A percentile compares a stretch with the other conserved stretches of the same genome.
These are phyloP conservation scores for Boletus eberwhitei DNA, from an alignment of 768 basidiomycete genomes.

Conservation along the genomic window DNA sequence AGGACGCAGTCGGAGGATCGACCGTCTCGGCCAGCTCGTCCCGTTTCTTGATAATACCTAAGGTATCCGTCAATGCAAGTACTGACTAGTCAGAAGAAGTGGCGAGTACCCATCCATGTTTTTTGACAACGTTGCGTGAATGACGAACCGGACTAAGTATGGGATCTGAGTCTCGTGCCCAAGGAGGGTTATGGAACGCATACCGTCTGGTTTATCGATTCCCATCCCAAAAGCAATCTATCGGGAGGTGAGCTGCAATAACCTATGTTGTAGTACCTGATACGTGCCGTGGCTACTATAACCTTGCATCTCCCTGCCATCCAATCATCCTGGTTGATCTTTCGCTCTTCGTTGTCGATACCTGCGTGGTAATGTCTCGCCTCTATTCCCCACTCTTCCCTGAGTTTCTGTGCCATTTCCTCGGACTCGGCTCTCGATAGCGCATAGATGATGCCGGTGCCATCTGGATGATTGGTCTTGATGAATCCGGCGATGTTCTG, in stretches of 20 bases:
- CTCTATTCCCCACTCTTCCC: slow-evolving; percentile 51
- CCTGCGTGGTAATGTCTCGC: slow-evolving; percentile 87
- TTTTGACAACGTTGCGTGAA: slow-evolving; percentile 81
- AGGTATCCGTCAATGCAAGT: slow-evolving; percentile 2
- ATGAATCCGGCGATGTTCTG: slow-evolving; percentile 72
- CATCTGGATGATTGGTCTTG: slow-evolving; percentile 46
- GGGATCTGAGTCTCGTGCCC: not conserved
- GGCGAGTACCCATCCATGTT: slow-evolving; percentile 73
- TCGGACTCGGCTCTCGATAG: slow-evolving; percentile 72
- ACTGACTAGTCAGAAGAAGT: not conserved
- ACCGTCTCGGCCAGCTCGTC: slow-evolving; percentile 93
- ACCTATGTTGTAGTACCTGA: not conserved
- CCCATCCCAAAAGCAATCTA: slow-evolving; percentile 98
- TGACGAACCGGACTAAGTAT: slow-evolving; percentile 79
- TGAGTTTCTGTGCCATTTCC: slow-evolving; percentile 66
- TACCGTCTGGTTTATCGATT: slow-evolving; percentile 82
- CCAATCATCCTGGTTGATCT: slow-evolving; percentile 67
- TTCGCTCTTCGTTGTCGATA: slow-evolving; percentile 61
- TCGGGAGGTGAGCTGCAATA: not conserved
- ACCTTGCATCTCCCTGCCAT: slow-evolving; percentile 66
- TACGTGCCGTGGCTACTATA: slow-evolving; percentile 86
- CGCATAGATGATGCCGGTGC: slow-evolving; percentile 88
- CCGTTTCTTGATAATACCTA: slow-evolving; percentile 94
- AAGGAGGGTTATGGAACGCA: slow-evolving; percentile 6
- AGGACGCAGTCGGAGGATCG: slow-evolving; percentile 79